Evolutionary conservation across 2,329 filamentous ascomycete species (phyloP), one percentile per base, ranked within the genome.

Genomic region (Sclerotiophoma versabilis): DNA sequence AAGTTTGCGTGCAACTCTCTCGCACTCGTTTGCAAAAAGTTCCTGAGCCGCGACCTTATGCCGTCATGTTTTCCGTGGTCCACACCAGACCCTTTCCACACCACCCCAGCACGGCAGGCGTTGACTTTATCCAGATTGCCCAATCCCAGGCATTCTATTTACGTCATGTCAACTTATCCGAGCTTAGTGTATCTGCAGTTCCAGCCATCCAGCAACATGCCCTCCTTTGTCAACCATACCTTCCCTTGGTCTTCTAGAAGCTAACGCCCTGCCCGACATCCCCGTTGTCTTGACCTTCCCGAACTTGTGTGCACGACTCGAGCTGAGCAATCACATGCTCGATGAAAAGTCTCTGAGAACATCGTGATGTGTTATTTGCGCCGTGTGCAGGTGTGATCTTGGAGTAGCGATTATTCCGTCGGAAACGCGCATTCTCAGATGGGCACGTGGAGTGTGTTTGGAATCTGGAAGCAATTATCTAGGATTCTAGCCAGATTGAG

Each of bases 131-230:
- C 46, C 51, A 43, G 17, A 26, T 27, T 54, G 53, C 52, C 69
- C 63, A 69, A 68, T 71, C 58, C 57, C 49, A 43, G 48, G 56
- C 62, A 51, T 68, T 67, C 52, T 44, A 58, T 67, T 71, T 70
- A 70, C 65, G 57, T 71, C 59, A 66, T 69, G 61, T 63, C 60
- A 63, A 66, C 62, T 37, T 23, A 17, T 43, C 44, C 32, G 44
- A 49, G 51, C 33, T 33, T 54, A 49, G 39, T 39, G 44, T 37
- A 17, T n/a, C 22, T 32, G 36, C 12, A 15, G 12, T 20, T 23
- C 37, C 38, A 49, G 46, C 33, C 37, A 49, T 29, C 25, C 29
- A 34, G 27, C 46, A 42, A 6, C 27, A 10, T 20, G 22, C 20
- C 17, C 19, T 33, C 20, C 11, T 37, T 29, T 41, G 33, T 54